Conservation (phyloP, 352 stramenopile species). For the Phytopythium vexans region DNA sequence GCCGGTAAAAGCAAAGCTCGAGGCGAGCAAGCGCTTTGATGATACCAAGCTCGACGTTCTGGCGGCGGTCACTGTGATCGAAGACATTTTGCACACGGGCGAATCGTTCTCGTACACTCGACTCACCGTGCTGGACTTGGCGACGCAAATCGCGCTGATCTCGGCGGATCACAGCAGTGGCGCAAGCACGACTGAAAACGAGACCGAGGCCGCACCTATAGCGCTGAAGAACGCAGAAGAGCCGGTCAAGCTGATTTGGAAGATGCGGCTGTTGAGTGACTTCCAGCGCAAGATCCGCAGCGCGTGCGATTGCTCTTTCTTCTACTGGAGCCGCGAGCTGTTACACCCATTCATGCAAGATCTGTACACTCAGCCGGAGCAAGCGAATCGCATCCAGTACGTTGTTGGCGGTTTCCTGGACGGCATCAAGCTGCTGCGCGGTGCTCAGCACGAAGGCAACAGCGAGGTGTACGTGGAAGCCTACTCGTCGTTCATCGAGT, state of each 20-base stretch:
- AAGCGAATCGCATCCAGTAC: conserved; percentile 84
- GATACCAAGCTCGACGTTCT: conserved; percentile 86
- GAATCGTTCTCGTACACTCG: conserved; percentile 86
- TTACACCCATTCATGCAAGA: conserved; percentile 82
- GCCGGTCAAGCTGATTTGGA: conserved; percentile 80
- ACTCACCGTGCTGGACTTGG: conserved; percentile 76
- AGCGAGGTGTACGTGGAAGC: conserved; percentile 64
- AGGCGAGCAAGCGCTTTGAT: conserved; percentile 85
- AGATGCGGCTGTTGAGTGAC: conserved; percentile 81
- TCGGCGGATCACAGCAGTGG: conserved; percentile 41
- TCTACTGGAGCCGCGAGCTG: conserved; percentile 92
- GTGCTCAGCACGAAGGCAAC: conserved; percentile 72
- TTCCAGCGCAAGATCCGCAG: conserved; percentile 85
- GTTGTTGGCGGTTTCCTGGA: conserved; percentile 78
- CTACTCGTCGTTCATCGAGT: conserved; percentile 80
- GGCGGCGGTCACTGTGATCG: conserved; percentile 78
- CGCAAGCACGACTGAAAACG: conserved; percentile 21
- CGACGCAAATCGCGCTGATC: conserved; percentile 78
- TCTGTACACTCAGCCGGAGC: conserved; percentile 78
- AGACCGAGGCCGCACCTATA: conserved; percentile 32
- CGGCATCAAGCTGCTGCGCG: conserved; percentile 67
- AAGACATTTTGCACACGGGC: conserved; percentile 79
- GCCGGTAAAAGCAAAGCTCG: conserved; percentile 75
- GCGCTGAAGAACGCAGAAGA: conserved; percentile 68
- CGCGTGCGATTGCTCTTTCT: conserved; percentile 90